phyloP scores from a whole-genome alignment of 2,329 filamentous ascomycete species.

The Fusarium algeriense region DNA sequence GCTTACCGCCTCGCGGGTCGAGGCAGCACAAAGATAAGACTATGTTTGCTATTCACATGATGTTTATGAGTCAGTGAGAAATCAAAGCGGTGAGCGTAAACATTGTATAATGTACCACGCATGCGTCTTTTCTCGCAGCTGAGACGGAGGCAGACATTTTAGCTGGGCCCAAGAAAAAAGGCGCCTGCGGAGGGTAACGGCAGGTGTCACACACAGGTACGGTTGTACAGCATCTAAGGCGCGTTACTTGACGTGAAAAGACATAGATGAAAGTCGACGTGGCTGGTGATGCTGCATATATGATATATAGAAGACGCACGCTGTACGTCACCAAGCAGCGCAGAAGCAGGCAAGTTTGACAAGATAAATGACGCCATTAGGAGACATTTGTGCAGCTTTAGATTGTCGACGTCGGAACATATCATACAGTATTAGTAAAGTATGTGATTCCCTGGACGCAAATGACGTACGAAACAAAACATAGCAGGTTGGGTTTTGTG shows the following conservation, averaged over 20 bases:
- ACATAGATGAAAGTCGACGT: constrained; percentile 28
- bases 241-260: constrained; percentile 21
- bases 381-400: background rate
- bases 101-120: constrained; percentile 34
- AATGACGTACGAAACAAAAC: constrained; percentile 37
- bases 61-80: background rate
- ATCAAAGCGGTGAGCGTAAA: constrained; percentile 34
- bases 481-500: constrained; percentile 4
- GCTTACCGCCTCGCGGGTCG: constrained; percentile 38
- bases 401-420: constrained; percentile 1
- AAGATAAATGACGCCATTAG: constrained; percentile 7
- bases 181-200: constrained; percentile 18
- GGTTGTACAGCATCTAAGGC: constrained; percentile 8
- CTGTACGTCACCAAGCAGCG: constrained; percentile 29
- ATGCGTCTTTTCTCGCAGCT: background rate
- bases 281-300: constrained; percentile 29
- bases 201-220: constrained; percentile 6
- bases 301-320: constrained; percentile 12
- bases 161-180: constrained; percentile 25
- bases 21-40: constrained; percentile 35
- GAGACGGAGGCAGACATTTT: constrained; percentile 14
- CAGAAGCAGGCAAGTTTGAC: constrained; percentile 4
- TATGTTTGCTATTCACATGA: constrained; percentile 2
- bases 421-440: background rate
- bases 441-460: background rate